Conservation (phyloP, 371 early-diverging fungal species). For the Rhizopus arrhizus region DNA sequence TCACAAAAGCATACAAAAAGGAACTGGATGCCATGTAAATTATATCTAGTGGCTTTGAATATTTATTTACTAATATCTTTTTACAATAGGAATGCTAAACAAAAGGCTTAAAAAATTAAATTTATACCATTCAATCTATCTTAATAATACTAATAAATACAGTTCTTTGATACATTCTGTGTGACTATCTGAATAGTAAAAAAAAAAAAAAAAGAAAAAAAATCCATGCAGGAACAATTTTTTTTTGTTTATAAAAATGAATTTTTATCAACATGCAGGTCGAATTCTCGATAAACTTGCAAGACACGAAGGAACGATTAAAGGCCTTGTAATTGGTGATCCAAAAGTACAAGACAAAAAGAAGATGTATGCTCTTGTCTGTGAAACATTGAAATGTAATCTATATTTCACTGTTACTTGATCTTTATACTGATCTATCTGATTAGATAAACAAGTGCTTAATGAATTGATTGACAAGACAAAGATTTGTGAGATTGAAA, state of each 20-base stretch:
- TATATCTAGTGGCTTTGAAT: not conserved
- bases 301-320: conserved; percentile 79
- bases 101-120: conserved; percentile 15
- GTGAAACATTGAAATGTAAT: conserved; percentile 91
- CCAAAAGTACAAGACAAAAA: conserved; percentile 79
- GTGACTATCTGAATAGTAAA: too few relatives aligned
- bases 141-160: not conserved
- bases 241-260: conserved; percentile 37
- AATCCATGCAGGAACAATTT: not conserved
- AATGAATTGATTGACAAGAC: conserved; percentile 60
- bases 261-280: conserved; percentile 79
- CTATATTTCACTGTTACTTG: not conserved
- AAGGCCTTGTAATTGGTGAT: conserved; percentile 76
- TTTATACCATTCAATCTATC: not conserved
- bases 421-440: not conserved
- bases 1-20: conserved; percentile 59
- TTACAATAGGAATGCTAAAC: conserved; percentile 24
- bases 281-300: conserved; percentile 72
- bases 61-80: not conserved
- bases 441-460: conserved; percentile 55
- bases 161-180: too few relatives aligned
- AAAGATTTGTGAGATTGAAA: conserved; percentile 49
- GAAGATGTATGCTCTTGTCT: conserved; percentile 85
- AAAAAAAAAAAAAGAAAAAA: too few relatives aligned
- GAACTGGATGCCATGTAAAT: conserved; percentile 64